Conservation (phyloP, 306 rosid genomes). For the Glycine tomentella region DNA sequence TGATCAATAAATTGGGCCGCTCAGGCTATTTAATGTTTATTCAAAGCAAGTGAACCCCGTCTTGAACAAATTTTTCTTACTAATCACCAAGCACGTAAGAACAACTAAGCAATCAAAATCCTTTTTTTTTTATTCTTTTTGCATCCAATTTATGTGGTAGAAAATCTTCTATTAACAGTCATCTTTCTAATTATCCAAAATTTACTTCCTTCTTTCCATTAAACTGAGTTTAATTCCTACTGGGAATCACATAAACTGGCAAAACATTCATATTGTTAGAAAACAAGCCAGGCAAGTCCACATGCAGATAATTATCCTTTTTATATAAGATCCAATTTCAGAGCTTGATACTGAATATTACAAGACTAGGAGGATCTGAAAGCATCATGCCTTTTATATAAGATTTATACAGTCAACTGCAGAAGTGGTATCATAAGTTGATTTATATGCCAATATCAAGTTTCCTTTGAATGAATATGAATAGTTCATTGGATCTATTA, state of each 20-base stretch:
- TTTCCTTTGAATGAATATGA: no score
- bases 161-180: not conserved
- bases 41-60: not conserved
- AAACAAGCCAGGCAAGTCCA: not conserved
- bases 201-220: not conserved
- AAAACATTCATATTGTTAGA: not conserved
- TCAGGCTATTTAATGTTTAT: not conserved
- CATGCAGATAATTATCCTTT: not conserved
- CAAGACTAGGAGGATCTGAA: not conserved
- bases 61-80: not conserved
- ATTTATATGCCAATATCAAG: no score
- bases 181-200: not conserved
- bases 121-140: not conserved
- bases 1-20: conserved; percentile 10
- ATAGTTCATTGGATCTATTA: no score
- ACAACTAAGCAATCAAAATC: not conserved
- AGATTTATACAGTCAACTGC: no score
- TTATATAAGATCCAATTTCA: not conserved
- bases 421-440: no score
- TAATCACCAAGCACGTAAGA: not conserved
- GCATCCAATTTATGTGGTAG: not conserved
- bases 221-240: not conserved
- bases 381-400: not conserved
- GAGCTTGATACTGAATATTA: not conserved
- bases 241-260: not conserved